phyloP scores from a whole-genome alignment of 192 early-diverging fungal species.

The Oehlia diaphana region DNA sequence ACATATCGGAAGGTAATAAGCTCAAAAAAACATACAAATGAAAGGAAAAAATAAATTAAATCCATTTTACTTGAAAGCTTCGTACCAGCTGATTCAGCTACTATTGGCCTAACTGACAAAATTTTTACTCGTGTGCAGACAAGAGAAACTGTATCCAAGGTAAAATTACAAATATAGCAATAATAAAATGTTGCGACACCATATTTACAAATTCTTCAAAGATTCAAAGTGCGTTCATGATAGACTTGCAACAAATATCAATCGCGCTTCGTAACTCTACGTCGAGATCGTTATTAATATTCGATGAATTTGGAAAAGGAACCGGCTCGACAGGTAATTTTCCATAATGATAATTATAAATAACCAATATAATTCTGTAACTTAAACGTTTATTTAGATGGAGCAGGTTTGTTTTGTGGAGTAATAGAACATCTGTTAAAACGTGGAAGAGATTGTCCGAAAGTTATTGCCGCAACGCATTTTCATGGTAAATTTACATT shows the following conservation, averaged over 20 bases:
- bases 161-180: background rate
- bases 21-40: background rate
- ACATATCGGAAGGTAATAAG: conserved; percentile 69
- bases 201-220: conserved; percentile 20
- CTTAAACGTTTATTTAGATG: conserved; percentile 55
- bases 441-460: conserved; percentile 54
- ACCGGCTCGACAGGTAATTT: conserved; percentile 54
- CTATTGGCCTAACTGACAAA: conserved; percentile 75
- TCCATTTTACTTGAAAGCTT: conserved; percentile 44
- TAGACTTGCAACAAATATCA: conserved; percentile 66
- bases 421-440: conserved; percentile 60
- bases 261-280: conserved; percentile 55
- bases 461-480: conserved; percentile 79
- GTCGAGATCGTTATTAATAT: conserved; percentile 54
- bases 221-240: conserved; percentile 72
- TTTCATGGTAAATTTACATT: conserved; percentile 67
- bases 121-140: conserved; percentile 78
- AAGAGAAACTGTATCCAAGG: conserved; percentile 65
- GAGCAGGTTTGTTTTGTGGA: conserved; percentile 77
- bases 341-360: conserved; percentile 10
- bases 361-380: background rate
- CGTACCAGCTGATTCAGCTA: conserved; percentile 74
- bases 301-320: conserved; percentile 90
- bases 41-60: background rate
- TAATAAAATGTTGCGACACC: background rate